Base-by-base conservation (phyloP, 1,139 yeast species). In the Geotrichum citri-aurantii region DNA sequence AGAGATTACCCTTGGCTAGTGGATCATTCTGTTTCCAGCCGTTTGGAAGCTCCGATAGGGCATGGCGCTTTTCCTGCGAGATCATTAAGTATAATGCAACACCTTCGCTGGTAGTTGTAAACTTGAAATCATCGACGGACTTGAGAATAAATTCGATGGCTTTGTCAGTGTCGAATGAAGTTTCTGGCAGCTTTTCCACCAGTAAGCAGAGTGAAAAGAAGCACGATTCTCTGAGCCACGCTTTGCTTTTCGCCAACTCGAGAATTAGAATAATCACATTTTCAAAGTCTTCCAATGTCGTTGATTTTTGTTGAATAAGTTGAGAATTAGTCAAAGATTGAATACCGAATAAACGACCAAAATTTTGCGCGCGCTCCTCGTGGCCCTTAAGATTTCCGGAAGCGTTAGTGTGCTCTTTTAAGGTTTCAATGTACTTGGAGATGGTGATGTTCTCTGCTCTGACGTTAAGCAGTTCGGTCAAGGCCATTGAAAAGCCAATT, bases 181-280 rank as follows among this genome's bases (percentile, higher is more conserved):
- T 53, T 21, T 63, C 65, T n/a, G 68, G 59, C 14, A 77, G 64
- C 47, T 71, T 67, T 27, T 69, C 66, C 7, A 82, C 62, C 11
- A 86, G 78, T 58, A 82, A 84, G 64, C 81, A 82, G 55, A 92
- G 75, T 1, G 95, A 85, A 68, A 79, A 88, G 64, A 88, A 77
- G 50, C 91, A 80, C 4, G 95, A 83, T 72, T 92, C 97, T 61
- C 96, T 77, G 52, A 92, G 80, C 98, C 98, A 92, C 2, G 90
- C 81, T 71, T 92, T 92, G 37, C 75, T 66, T 29, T 77, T 71
- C 0, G 95, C 81, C 60, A 92, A 75, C 26, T 80, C 82, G n/a
- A 88, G 71, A 48, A 88, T 68, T 42, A 76, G 71, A 6, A 77
- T 74, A 29, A 81, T 74, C 62, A 83, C 81, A 14, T 66, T 63